Evolutionary conservation across 31 red algal genomes (phyloP), one percentile per base, ranked within the genome.

Genomic region (Odonthalia washingtoniensis): DNA sequence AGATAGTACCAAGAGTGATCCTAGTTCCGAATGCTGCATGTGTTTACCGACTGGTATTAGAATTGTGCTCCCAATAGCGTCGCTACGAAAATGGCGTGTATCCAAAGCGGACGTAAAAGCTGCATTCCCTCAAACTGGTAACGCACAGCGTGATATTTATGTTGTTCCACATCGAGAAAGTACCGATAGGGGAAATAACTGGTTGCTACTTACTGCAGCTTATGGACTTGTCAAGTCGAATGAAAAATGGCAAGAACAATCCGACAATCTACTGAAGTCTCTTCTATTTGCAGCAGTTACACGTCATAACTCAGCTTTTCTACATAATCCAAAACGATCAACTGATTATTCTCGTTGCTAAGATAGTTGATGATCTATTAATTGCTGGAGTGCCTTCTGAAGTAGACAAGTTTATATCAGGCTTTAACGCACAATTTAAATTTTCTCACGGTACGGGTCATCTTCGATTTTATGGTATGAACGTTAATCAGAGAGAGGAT

Each of bases 171-270:
- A 44, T 35, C 2, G 30, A 63, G 45, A 80, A 17, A 49, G 76
- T 80, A 4, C 44, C 14, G 5, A 18, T 16, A 61, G 70, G 2
- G 2, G 62, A 21, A 12, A 61, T 46, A 61, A 61, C 27, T 80
- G 76, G 76, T 80, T 80, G n/a, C n/a, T n/a, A n/a, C n/a, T n/a
- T n/a, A n/a, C n/a, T n/a, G n/a, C n/a, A n/a, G n/a, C n/a, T n/a
- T 80, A 80, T 62, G 76, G 76, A 34, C 46, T 80, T 18, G 76
- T 30, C 1, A 63, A 80, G n/a, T 26, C 45, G 2, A 46, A 46
- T 63, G 76, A 35, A 64, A 70, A 68, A 89, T 33, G 0, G 79
- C 41, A 70, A 80, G 65, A 0, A 70, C 26, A 32, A 34, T 52
- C 40, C 0, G 83, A 87, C 34, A 0, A 77, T 41, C 3, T 77